These are phyloP conservation scores for Camelina hispida DNA, from an alignment of 345 rosid species.

Conservation along the genomic window DNA sequence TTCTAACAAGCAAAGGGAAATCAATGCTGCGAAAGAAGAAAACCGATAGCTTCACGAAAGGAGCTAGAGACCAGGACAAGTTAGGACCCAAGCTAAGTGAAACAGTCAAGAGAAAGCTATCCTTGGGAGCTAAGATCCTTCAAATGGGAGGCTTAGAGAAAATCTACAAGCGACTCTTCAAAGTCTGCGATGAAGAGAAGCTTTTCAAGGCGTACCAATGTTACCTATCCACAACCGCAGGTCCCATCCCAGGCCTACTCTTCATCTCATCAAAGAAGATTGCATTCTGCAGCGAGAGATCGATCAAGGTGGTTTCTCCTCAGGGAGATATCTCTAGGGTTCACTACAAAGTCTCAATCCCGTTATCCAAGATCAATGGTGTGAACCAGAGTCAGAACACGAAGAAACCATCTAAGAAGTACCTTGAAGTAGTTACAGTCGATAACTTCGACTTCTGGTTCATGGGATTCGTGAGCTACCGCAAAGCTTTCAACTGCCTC, in stretches of 20 bases:
- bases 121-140: conserved; percentile 51
- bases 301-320: conserved; percentile 51
- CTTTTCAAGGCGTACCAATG: conserved; percentile 60
- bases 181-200: conserved; percentile 51
- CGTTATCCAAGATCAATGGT: conserved; percentile 57
- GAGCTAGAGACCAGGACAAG: conserved; percentile 48
- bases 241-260: conserved; percentile 63
- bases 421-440: conserved; percentile 63
- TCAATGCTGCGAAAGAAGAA: conserved; percentile 43
- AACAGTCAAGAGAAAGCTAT: conserved; percentile 51
- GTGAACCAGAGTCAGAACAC: conserved; percentile 58
- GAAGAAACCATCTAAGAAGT: conserved; percentile 72
- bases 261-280: conserved; percentile 53
- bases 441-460: conserved; percentile 90
- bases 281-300: conserved; percentile 54
- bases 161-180: conserved; percentile 51
- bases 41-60: conserved; percentile 44
- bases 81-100: conserved; percentile 55
- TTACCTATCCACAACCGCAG: conserved; percentile 60
- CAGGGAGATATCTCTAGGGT: conserved; percentile 49
- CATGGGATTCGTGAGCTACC: conserved; percentile 77
- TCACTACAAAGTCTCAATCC: conserved; percentile 68
- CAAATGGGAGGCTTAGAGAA: conserved; percentile 52
- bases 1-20: conserved; percentile 33
- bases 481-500: conserved; percentile 65